Evolutionary conservation across 768 basidiomycete genomes (phyloP).

Genomic region (button mushroom (Agaricus bisporus)): DNA sequence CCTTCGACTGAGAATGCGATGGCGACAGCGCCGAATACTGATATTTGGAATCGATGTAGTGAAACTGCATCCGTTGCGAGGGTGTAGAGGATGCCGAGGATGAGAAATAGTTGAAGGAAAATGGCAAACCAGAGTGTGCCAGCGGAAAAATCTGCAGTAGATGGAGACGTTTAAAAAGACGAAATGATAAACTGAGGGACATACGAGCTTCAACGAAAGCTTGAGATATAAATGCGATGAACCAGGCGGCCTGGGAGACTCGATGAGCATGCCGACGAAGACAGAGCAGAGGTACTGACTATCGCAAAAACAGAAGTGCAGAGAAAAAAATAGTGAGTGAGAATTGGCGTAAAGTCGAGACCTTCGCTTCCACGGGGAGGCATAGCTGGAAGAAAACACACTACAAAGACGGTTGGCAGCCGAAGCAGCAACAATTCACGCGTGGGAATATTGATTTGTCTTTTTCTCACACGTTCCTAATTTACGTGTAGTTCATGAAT

Average conservation of each 20-base stretch:
- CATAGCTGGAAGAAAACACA: constrained; percentile 24
- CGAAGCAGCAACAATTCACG: constrained; percentile 11
- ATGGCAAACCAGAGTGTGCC: constrained; percentile 81
- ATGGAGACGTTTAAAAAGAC: background rate
- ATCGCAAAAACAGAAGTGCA: constrained; percentile 79
- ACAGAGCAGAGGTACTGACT: constrained; percentile 39
- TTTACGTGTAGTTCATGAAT: no score
- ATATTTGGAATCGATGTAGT: constrained; percentile 90
- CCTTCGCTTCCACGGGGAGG: constrained; percentile 55
- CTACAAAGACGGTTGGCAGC: constrained; percentile 11
- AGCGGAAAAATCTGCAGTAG: constrained; percentile 37
- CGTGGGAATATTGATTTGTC: background rate
- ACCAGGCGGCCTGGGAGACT: constrained; percentile 56
- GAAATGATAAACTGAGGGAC: constrained; percentile 4
- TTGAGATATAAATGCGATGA: constrained; percentile 74
- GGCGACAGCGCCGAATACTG: constrained; percentile 79
- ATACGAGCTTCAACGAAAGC: constrained; percentile 53
- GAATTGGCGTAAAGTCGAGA: constrained; percentile 84
- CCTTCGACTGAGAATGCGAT: constrained; percentile 83
- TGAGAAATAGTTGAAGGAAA: constrained; percentile 69
- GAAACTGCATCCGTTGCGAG: constrained; percentile 88
- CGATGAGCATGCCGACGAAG: constrained; percentile 2
- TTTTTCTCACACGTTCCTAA: background rate
- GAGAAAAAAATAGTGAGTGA: constrained; percentile 88
- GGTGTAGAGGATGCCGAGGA: constrained; percentile 63